Evolutionary conservation across 2,329 filamentous ascomycete genomes (phyloP).

Genomic region (Metarhizium sp.): DNA sequence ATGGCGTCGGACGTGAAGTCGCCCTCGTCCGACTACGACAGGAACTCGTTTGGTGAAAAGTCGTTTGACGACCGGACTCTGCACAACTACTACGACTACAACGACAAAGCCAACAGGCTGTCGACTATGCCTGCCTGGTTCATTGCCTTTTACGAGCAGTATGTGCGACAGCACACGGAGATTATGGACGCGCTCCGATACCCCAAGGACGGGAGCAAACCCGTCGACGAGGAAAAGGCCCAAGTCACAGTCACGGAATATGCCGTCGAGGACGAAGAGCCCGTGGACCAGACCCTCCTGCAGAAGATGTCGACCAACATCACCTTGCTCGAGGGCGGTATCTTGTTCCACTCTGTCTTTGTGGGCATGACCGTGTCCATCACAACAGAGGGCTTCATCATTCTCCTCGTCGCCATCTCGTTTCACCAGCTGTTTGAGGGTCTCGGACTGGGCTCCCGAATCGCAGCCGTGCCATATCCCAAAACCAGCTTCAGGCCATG

Average conservation of each 20-base stretch:
- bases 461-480: constrained; percentile 55
- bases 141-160: constrained; percentile 54
- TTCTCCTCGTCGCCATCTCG: constrained; percentile 58
- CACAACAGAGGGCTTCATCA: constrained; percentile 55
- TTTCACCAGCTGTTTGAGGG: constrained; percentile 66
- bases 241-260: constrained; percentile 18
- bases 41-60: background rate
- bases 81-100: constrained; percentile 25
- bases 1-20: background rate
- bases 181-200: constrained; percentile 43
- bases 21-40: background rate
- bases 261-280: constrained; percentile 25
- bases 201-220: constrained; percentile 11
- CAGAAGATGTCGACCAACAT: constrained; percentile 64
- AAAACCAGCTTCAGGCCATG: constrained; percentile 48
- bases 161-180: constrained; percentile 50
- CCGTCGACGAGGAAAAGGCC: constrained; percentile 17
- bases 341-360: constrained; percentile 71
- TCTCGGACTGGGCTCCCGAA: constrained; percentile 60
- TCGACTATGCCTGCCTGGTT: constrained; percentile 51
- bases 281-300: constrained; percentile 36
- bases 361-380: constrained; percentile 66
- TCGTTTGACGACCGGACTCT: background rate
- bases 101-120: constrained; percentile 12
- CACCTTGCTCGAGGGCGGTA: constrained; percentile 65